A percentile compares a stretch with the other conserved stretches of the same genome.
Conservation (phyloP, 2,329 filamentous ascomycete species). For the Stylonectria norvegica region DNA sequence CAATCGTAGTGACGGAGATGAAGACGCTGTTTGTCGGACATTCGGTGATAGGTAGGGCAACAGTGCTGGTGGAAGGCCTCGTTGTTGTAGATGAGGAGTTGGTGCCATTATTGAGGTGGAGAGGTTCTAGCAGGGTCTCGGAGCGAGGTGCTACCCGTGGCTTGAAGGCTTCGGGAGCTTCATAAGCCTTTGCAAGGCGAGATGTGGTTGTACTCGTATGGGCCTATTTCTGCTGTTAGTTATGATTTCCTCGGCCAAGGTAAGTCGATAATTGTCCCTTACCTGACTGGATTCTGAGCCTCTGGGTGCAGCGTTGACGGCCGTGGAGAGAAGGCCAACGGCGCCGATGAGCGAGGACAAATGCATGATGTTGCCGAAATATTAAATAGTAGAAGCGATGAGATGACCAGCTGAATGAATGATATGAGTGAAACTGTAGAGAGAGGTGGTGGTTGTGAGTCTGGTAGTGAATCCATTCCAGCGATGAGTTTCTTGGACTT, state of each 20-base stretch:
- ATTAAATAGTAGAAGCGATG: neutral
- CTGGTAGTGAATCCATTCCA: constrained; percentile 10
- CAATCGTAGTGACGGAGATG: constrained; percentile 31
- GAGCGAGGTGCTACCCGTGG: constrained; percentile 7
- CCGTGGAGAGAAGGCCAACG: constrained; percentile 24
- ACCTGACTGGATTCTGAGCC: constrained; percentile 17
- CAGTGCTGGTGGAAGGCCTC: constrained; percentile 3
- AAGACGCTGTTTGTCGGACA: constrained; percentile 25
- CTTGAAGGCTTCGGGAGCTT: constrained; percentile 1
- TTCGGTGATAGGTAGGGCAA: constrained; percentile 11
- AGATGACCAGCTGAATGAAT: constrained; percentile 11
- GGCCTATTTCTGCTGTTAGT: constrained; percentile 12
- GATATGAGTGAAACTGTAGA: constrained; percentile 12
- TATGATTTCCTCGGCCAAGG: neutral
- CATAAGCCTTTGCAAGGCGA: neutral
- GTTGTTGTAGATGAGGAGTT: constrained; percentile 8
- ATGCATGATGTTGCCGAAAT: constrained; percentile 19
- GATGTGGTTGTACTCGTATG: neutral
- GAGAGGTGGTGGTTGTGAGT: constrained; percentile 17
- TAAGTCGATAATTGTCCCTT: constrained; percentile 1
- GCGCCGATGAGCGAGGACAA: constrained; percentile 22
- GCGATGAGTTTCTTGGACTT: constrained; percentile 12
- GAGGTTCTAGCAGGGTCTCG: neutral
- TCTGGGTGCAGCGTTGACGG: constrained; percentile 26
- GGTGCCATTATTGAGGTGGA: constrained; percentile 1